These are phyloP conservation scores for Penicillium sp. DNA, from an alignment of 2,329 filamentous ascomycete species.

Conservation along the genomic window DNA sequence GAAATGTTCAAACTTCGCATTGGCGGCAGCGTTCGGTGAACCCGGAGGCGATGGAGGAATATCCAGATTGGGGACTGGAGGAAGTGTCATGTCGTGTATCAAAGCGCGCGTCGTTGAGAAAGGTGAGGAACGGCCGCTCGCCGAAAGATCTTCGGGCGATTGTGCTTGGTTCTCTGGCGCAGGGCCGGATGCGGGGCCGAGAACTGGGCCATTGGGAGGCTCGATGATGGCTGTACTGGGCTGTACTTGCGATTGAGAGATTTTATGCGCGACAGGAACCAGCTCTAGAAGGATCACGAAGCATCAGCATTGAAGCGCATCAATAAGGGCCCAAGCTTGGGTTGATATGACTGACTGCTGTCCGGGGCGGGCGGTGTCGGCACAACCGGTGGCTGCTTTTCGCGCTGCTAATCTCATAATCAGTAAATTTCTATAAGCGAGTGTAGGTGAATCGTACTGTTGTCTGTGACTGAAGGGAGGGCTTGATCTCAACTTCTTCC, in stretches of 20 bases:
- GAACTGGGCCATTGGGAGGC: constrained; percentile 32
- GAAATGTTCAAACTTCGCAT: constrained; percentile 62
- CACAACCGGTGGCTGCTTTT: not conserved
- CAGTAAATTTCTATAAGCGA: not conserved
- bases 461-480: constrained; percentile 4
- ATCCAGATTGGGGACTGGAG: constrained; percentile 47
- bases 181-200: constrained; percentile 44
- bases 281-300: constrained; percentile 6
- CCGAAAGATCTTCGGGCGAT: constrained; percentile 11
- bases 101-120: constrained; percentile 52
- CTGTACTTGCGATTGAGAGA: not conserved
- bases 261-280: not conserved
- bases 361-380: not conserved
- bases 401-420: not conserved
- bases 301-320: not conserved
- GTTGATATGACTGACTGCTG: not conserved
- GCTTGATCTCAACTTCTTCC: constrained; percentile 37
- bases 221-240: constrained; percentile 6
- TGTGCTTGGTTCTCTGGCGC: constrained; percentile 28
- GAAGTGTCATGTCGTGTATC: constrained; percentile 59
- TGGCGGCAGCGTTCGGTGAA: constrained; percentile 46
- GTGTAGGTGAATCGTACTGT: constrained; percentile 27
- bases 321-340: not conserved
- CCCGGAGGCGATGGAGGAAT: constrained; percentile 51
- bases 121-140: constrained; percentile 43